These are phyloP conservation scores for Colletotrichum eleusines DNA, from an alignment of 2,329 filamentous ascomycete species.

Conservation along the genomic window DNA sequence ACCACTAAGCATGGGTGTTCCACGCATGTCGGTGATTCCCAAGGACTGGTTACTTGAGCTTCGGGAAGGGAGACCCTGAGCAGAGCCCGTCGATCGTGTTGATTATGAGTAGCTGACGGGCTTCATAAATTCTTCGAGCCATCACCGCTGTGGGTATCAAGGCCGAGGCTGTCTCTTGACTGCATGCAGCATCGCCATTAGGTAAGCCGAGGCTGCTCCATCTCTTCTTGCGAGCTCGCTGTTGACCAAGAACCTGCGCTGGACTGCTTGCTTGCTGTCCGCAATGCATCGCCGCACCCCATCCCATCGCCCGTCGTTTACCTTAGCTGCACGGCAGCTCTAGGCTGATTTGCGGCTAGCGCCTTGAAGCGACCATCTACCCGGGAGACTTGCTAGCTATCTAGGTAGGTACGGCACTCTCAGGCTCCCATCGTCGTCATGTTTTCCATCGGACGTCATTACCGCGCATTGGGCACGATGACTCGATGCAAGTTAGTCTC, in stretches of 20 bases:
- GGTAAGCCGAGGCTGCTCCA: not conserved
- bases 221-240: not conserved
- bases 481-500: conserved; percentile 1
- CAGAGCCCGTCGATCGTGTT: no score
- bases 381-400: no score
- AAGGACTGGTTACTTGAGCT: no score
- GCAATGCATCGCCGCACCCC: not conserved
- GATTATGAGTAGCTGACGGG: no score
- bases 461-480: conserved; percentile 9
- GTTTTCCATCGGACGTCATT: conserved; percentile 11
- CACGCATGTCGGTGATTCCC: no score
- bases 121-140: no score
- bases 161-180: not conserved
- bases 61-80: no score
- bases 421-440: conserved; percentile 19
- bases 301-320: conserved; percentile 13
- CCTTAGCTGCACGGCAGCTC: conserved; percentile 17
- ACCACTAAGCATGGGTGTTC: not conserved
- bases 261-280: not conserved
- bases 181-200: conserved; percentile 38
- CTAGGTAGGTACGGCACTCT: not conserved
- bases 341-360: conserved; percentile 27
- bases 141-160: no score
- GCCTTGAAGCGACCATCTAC: not conserved
- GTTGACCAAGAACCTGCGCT: not conserved